Conservation (phyloP, 2,329 filamentous ascomycete genomes). For the Cephalotrichum gorgonifer region DNA sequence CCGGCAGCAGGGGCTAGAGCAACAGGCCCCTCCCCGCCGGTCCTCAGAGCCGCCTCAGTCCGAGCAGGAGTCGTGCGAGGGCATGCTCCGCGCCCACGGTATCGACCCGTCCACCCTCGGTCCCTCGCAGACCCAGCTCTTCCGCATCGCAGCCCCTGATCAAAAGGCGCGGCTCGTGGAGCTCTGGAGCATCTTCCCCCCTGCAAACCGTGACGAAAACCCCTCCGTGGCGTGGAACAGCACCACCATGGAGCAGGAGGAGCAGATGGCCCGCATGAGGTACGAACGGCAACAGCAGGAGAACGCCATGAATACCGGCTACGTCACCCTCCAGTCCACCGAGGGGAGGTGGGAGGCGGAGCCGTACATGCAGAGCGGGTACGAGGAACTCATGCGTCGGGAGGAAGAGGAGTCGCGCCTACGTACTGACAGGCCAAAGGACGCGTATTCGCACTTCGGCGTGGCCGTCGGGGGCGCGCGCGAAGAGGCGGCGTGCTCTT, state of each 20-base stretch:
- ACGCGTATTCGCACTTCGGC: constrained; percentile 4
- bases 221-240: constrained; percentile 40
- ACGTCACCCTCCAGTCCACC: constrained; percentile 37
- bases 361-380: constrained; percentile 78
- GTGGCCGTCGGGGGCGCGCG: constrained; percentile 2
- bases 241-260: constrained; percentile 46
- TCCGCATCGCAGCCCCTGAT: constrained; percentile 60
- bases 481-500: constrained; percentile 16
- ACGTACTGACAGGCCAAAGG: constrained; percentile 3
- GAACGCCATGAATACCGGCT: constrained; percentile 5
- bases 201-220: constrained; percentile 45
- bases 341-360: constrained; percentile 56
- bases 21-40: constrained; percentile 27
- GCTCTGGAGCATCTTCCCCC: constrained; percentile 75
- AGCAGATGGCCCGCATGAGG: constrained; percentile 48
- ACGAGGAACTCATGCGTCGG: constrained; percentile 56
- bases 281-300: constrained; percentile 35
- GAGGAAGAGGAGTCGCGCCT: constrained; percentile 40
- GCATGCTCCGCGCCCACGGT: constrained; percentile 52
- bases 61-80: constrained; percentile 40
- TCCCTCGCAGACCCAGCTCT: constrained; percentile 66
- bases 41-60: constrained; percentile 40
- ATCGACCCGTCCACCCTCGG: constrained; percentile 62
- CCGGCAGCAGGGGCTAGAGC: constrained; percentile 21
- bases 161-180: constrained; percentile 70